phyloP scores from a whole-genome alignment of 805 yeast species.

The Kregervanrija pseudodelftensis region DNA sequence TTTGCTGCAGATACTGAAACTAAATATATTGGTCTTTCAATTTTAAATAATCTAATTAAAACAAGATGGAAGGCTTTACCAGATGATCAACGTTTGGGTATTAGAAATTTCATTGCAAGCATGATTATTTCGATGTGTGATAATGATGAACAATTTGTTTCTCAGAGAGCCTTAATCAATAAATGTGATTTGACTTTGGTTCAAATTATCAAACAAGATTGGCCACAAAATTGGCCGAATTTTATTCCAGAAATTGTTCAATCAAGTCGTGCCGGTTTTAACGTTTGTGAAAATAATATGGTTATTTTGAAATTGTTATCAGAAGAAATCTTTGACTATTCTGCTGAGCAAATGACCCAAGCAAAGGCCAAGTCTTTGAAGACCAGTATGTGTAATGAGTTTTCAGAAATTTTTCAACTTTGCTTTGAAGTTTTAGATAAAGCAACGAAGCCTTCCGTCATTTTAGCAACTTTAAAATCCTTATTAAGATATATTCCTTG shows the following conservation, averaged over 20 bases:
- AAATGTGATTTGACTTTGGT: conserved; percentile 92
- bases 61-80: conserved; percentile 94
- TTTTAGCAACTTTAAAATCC: conserved; percentile 77
- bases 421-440: conserved; percentile 92
- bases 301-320: conserved; percentile 78
- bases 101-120: conserved; percentile 86
- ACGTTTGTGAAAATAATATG: conserved; percentile 98
- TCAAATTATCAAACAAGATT: conserved; percentile 91
- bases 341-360: conserved; percentile 95
- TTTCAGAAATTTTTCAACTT: conserved; percentile 85
- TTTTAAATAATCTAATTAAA: conserved; percentile 81
- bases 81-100: conserved; percentile 81
- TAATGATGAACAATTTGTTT: conserved; percentile 61
- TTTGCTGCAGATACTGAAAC: conserved; percentile 74
- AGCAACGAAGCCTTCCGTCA: conserved; percentile 75
- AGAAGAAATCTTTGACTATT: conserved; percentile 93
- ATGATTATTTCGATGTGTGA: conserved; percentile 91
- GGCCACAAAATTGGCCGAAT: conserved; percentile 99
- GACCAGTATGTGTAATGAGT: conserved; percentile 79
- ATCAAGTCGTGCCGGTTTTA: conserved; percentile 76
- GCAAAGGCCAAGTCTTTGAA: conserved; percentile 84
- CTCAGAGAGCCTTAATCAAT: conserved; percentile 77
- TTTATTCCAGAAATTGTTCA: conserved; percentile 89
- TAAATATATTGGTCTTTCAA: conserved; percentile 85
- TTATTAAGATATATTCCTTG: conserved; percentile 83